These are phyloP conservation scores for Erodium texanum DNA, from an alignment of 441 rosid species.

Conservation along the genomic window DNA sequence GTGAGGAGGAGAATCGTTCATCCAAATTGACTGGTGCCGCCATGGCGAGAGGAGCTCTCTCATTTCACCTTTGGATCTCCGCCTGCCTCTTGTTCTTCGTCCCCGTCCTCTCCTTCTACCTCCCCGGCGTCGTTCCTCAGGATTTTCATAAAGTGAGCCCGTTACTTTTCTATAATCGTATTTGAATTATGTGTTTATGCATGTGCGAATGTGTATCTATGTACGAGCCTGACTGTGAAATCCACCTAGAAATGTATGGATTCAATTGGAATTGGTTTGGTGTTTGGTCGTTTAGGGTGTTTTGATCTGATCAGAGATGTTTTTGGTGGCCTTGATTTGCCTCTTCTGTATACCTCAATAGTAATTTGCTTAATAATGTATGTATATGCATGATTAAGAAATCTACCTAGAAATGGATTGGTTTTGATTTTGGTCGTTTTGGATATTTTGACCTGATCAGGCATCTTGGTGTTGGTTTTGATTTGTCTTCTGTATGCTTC, in stretches of 20 bases:
- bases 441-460: background rate
- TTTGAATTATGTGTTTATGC: background rate
- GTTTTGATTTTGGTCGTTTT: background rate
- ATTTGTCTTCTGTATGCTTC: background rate
- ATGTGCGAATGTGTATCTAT: background rate
- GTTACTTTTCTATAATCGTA: background rate
- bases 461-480: background rate
- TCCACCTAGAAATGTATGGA: background rate
- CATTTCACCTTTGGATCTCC: constrained; percentile 30
- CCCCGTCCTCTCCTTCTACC: constrained; percentile 51
- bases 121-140: constrained; percentile 88
- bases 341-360: background rate
- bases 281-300: background rate
- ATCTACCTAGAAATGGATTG: background rate
- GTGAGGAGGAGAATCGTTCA: background rate
- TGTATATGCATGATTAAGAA: background rate
- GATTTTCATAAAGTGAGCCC: constrained; percentile 52
- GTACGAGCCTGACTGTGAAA: background rate
- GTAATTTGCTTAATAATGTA: background rate
- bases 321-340: background rate
- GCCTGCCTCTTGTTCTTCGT: constrained; percentile 24
- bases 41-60: constrained; percentile 43
- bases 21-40: constrained; percentile 22
- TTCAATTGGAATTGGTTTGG: background rate
- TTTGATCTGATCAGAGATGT: background rate